Conservation (phyloP, 495 filamentous ascomycete genomes). For the Penicillium flavigenum region DNA sequence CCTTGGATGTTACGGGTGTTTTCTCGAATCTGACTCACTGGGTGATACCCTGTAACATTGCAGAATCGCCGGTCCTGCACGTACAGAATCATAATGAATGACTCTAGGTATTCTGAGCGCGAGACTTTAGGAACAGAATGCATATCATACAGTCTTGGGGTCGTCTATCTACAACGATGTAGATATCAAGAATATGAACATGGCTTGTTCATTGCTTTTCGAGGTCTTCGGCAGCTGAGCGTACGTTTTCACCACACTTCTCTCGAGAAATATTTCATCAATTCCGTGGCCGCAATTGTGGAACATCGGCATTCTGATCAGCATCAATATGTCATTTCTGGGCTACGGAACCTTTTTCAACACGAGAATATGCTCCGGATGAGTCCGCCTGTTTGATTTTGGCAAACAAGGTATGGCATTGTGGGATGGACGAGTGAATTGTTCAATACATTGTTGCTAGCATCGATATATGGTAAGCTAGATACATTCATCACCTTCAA, state of each 20-base stretch:
- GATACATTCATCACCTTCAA: neutral
- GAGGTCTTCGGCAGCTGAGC: neutral
- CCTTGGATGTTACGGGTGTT: neutral
- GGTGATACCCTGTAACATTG: neutral
- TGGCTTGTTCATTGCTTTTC: neutral
- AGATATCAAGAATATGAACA: neutral
- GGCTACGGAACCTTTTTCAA: constrained; percentile 30
- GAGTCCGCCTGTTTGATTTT: neutral
- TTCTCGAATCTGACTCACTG: neutral
- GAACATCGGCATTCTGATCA: constrained; percentile 34
- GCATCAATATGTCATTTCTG: constrained; percentile 40
- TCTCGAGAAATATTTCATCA: constrained; percentile 51
- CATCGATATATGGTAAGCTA: too few species aligned
- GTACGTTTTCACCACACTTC: constrained; percentile 41
- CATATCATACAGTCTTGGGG: neutral
- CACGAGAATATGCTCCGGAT: neutral
- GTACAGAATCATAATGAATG: neutral
- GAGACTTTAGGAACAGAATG: neutral
- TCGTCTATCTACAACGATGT: neutral
- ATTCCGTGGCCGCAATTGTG: constrained; percentile 47
- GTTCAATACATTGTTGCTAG: neutral
- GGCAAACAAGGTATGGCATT: neutral
- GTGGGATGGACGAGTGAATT: neutral
- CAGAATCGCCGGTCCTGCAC: neutral
- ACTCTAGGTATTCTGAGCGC: neutral